Evolutionary conservation across 352 stramenopile species (phyloP).

Genomic region (Phytophthora rubi): DNA sequence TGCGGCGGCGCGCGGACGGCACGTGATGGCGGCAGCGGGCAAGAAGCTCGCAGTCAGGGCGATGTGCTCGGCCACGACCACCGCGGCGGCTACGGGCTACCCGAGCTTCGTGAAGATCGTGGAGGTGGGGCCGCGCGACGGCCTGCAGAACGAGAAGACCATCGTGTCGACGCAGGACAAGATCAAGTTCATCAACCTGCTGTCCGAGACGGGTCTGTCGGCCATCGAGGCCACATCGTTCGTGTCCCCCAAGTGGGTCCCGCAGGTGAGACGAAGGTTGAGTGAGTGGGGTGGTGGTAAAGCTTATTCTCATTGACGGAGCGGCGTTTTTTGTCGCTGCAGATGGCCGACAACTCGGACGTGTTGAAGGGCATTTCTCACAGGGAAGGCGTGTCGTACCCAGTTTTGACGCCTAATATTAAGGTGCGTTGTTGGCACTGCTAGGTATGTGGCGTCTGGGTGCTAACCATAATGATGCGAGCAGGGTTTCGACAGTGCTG

Average conservation of each 20-base stretch:
- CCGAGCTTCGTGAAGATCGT: conserved; percentile 90
- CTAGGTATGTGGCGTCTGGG: neutral
- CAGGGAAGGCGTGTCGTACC: conserved; percentile 84
- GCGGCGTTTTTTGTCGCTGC: conserved; percentile 11
- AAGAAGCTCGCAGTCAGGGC: conserved; percentile 8
- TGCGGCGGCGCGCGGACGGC: conserved; percentile 3
- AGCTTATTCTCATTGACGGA: neutral
- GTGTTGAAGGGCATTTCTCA: conserved; percentile 88
- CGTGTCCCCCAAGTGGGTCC: conserved; percentile 97
- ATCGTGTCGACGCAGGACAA: conserved; percentile 91
- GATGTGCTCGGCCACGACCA: conserved; percentile 12
- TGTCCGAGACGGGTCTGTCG: conserved; percentile 89
- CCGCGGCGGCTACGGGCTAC: conserved; percentile 41
- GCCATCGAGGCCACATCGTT: conserved; percentile 95
- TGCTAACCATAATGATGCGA: neutral
- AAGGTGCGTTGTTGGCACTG: conserved; percentile 45
- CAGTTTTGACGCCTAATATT: conserved; percentile 94
- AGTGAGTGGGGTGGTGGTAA: neutral
- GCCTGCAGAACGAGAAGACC: conserved; percentile 95
- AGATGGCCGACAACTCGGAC: conserved; percentile 94
- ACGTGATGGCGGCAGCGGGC: conserved; percentile 1
- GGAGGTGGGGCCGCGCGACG: conserved; percentile 95
- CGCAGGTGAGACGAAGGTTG: conserved; percentile 61
- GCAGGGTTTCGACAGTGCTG: conserved; percentile 88
- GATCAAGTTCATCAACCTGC: conserved; percentile 90